Evolutionary conservation across 1,284 basidiomycete species (phyloP), one percentile per base, ranked within the genome.

Genomic region (Singerocomus inundabilis): DNA sequence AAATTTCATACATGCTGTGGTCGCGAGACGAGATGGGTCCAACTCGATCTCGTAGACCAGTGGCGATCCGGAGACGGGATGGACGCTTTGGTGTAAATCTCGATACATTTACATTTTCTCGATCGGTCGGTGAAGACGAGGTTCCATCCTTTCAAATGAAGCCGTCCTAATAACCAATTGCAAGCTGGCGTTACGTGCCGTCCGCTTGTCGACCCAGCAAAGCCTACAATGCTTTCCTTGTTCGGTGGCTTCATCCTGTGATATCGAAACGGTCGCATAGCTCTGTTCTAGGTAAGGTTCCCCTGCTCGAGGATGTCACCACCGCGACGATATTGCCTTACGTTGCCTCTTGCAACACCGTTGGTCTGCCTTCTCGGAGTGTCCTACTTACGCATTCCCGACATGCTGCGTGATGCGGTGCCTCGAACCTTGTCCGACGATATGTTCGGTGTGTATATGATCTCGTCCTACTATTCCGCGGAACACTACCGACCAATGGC

Each of bases 51-150:
- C 49, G 32, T 35, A 35, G 38, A 6, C 29, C 18, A 44, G 29
- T 34, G 55, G 40, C 57, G 48, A 60, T 62, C 54, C 47, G 57
- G 50, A 53, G 55, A 24, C 45, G 31, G 26, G 33, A 59, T 21
- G 42, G 36, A 49, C 35, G 42, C 24, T 34, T 38, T 30, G 36
- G 21, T 33, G 42, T 29, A 43, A 48, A 64, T 64, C 58, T 62
- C 32, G 59, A 57, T 49, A 32, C n/a, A 21, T 21, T 21, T 49
- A 32, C n/a, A 21, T 21, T 21, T 21, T 21, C 35, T 60, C 51
- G 44, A 60, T 64, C 60, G 18, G 46, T 48, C 21, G 36, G 29
- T 42, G 35, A 51, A 62, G 50, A 44, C 40, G 29, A 46, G 41
- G 31, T 31, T 21, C 25, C 34, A 53, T 48, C 36, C 40, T 53